Conservation (phyloP, 768 basidiomycete genomes). For the Phallus indusiatus region DNA sequence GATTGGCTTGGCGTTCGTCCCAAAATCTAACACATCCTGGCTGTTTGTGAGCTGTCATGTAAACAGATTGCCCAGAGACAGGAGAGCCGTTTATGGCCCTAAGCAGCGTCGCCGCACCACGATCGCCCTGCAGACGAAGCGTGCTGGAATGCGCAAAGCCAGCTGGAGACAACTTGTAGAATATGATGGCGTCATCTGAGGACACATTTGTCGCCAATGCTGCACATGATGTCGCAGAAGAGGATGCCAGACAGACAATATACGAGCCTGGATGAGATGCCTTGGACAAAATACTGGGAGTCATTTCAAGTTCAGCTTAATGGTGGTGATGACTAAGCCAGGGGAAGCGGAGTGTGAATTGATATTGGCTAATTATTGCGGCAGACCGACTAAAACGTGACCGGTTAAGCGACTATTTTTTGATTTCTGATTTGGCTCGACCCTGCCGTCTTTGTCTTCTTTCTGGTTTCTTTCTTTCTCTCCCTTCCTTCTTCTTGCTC, state of each 20-base stretch:
- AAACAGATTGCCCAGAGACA: slow-evolving; percentile 33
- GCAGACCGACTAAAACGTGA: no score
- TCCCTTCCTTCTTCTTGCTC: no score
- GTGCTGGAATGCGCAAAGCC: slow-evolving; percentile 33
- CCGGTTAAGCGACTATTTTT: no score
- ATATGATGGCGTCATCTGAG: slow-evolving; percentile 52
- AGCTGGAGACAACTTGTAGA: slow-evolving; percentile 43
- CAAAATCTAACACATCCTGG: slow-evolving; percentile 67
- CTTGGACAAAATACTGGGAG: no score
- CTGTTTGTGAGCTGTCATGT: slow-evolving; percentile 56
- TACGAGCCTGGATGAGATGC: slow-evolving; percentile 28
- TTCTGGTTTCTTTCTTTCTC: no score
- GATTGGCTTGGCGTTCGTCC: slow-evolving; percentile 51
- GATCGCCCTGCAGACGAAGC: slow-evolving; percentile 37
- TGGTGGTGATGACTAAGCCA: no score
- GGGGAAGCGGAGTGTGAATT: no score
- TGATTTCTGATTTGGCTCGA: no score
- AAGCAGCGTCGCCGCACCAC: slow-evolving; percentile 47
- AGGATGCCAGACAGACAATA: slow-evolving; percentile 46
- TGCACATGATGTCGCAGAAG: slow-evolving; percentile 38
- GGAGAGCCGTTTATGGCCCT: slow-evolving; percentile 27
- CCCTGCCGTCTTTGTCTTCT: no score
- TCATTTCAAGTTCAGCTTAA: no score
- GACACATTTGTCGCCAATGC: slow-evolving; percentile 43
- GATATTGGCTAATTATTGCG: no score